Evolutionary conservation across 139 green algal genomes (phyloP).

Genomic region (Chlamydomonas incerta): DNA sequence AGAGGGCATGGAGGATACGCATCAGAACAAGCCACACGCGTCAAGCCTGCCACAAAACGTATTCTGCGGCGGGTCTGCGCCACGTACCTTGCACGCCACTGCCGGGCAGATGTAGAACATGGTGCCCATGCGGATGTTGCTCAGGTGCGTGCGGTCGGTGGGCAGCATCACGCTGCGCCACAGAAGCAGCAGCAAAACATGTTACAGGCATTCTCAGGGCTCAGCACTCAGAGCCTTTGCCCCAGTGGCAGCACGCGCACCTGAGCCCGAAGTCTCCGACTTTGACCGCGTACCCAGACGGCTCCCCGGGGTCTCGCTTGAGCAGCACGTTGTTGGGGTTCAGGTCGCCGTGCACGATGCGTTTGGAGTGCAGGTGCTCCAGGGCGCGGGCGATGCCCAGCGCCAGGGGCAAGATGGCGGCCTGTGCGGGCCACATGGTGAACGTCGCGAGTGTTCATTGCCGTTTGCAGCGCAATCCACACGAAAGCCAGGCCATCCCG

Average conservation of each 20-base stretch:
- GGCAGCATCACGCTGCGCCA: slow-evolving; percentile 15
- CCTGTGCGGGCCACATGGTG: background rate
- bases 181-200: too few relatives aligned
- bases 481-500: too few relatives aligned
- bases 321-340: slow-evolving; percentile 50
- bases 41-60: too few relatives aligned
- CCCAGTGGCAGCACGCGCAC: background rate
- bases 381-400: slow-evolving; percentile 50
- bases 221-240: background rate
- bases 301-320: slow-evolving; percentile 16
- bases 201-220: too few relatives aligned
- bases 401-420: background rate
- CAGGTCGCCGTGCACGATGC: slow-evolving; percentile 66
- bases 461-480: too few relatives aligned
- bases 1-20: background rate
- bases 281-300: slow-evolving; percentile 14
- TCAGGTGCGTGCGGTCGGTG: slow-evolving; percentile 27
- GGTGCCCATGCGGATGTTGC: slow-evolving; percentile 43
- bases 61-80: too few relatives aligned
- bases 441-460: too few relatives aligned
- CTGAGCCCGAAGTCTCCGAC: slow-evolving; percentile 40
- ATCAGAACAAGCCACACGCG: background rate
- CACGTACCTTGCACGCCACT: slow-evolving; percentile 2
- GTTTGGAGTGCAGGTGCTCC: slow-evolving; percentile 62
- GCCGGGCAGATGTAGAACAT: slow-evolving; percentile 43